Conservation (phyloP, 805 yeast genomes). For the Tetrapisispora arboricola region DNA sequence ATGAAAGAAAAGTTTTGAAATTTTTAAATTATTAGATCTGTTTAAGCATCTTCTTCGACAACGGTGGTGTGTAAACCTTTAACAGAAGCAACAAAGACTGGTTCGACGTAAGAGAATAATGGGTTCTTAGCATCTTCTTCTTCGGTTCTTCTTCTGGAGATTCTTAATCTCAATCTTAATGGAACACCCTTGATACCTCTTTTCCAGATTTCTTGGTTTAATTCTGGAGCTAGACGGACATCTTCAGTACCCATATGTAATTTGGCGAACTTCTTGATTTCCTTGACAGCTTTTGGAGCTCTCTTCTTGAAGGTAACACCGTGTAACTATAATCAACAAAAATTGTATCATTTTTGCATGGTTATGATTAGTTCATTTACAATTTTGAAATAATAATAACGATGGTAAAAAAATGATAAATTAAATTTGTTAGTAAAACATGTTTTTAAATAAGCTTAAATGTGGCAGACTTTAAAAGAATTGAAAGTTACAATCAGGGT, state of each 20-base stretch:
- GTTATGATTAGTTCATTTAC: not conserved
- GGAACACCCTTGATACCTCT: constrained; percentile 99
- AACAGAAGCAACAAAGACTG: constrained; percentile 86
- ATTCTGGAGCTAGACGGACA: constrained; percentile 97
- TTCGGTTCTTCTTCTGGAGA: constrained; percentile 99
- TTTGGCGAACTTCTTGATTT: constrained; percentile 95
- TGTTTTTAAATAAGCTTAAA: too few species aligned
- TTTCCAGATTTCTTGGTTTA: constrained; percentile 98
- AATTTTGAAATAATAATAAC: not conserved
- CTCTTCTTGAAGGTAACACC: constrained; percentile 99
- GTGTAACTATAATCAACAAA: constrained; percentile 53
- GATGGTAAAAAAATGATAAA: not conserved
- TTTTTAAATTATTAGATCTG: constrained; percentile 2
- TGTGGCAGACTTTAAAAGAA: not conserved
- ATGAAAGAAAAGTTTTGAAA: not conserved
- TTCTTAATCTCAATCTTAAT: constrained; percentile 95
- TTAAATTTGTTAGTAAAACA: not conserved
- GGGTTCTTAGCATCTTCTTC: constrained; percentile 99
- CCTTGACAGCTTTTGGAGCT: constrained; percentile 99
- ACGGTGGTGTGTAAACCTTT: constrained; percentile 98
- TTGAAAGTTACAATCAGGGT: too few species aligned
- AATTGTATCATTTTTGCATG: not conserved
- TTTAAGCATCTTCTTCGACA: constrained; percentile 65
- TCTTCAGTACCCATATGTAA: constrained; percentile 99
- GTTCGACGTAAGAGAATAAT: constrained; percentile 96